Evolutionary conservation across 2,329 filamentous ascomycete genomes (phyloP), one percentile per base, ranked within the genome.

Genomic region (Didymella glomerata): DNA sequence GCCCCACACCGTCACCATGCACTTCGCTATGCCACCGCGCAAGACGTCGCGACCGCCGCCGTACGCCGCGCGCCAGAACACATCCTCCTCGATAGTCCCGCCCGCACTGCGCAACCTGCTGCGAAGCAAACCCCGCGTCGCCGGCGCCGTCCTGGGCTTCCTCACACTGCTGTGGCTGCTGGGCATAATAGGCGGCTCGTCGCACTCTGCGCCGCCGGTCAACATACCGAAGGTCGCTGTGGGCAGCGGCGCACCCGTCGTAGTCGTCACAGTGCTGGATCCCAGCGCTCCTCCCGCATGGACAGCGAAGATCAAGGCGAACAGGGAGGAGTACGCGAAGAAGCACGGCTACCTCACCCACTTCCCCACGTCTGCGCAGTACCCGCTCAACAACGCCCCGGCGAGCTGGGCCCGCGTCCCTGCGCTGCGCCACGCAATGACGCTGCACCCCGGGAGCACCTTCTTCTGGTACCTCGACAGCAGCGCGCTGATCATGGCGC

Each of bases 391-490:
- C 58, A 84, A 84, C 57, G 66, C 74, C 50, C 88, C 65, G 59
- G 49, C 76, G 53, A 87, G 87, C 46, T 96, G 91, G 91, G 83
- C 91, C 41, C 88, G 90, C 68, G 85, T 98, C 52, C 91, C 94
- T 61, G 91, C 94, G 8, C 83, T 96, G 73, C 90, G 95, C 61
- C 94, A 99, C 77, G 94, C 94, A 47, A 87, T 98, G 79, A 88
- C 92, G 7, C 84, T 88, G 45, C 89, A 89, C 73, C 92, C 93
- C 5, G 85, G 92, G 67, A 88, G 86, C 62, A 88, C 85, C 48
- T 97, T 89, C 76, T 85, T 98, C 75, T 98, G 94, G 89, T 92
- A 90, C 74, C 87, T 99, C 16, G 91, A 94, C 60, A 86, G 91
- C 68, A 88, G 95, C 70, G 86, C 92, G 9, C 84, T 96, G 66